Evolutionary conservation across 345 rosid species (phyloP), one percentile per base, ranked within the genome.

Genomic region (Isatis tinctoria): DNA sequence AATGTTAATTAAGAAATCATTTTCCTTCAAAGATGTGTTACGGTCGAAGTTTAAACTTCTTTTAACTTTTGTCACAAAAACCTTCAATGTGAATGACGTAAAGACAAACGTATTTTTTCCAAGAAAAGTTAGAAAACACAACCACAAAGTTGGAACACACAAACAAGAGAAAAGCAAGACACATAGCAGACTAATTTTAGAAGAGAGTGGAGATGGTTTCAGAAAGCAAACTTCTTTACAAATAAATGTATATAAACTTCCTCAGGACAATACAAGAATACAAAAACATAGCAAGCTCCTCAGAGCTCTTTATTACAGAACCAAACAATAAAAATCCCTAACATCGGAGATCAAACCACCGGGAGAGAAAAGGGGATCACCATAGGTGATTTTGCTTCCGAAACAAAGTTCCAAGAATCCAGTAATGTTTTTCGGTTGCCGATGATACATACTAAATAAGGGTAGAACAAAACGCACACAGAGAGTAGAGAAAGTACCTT

Each of bases 141-240:
- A 24, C 14, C 36, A 11, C 41, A 24, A 61, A 17, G 30, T 10
- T 43, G 44, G 4, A 66, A 58, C 35, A 48, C 45, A 48, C 22
- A 32, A 58, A 51, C 40, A 4, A 60, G 17, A 52, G 56, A 24
- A 39, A 49, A 60, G 48, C 49, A 75, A 48, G 28, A 60, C 36
- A 36, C 16, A 72, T 28, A 3, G 8, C 71, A 73, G 49, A 4
- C 2, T 27, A 51, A 53, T 35, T 24, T 54, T 52, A 56, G 10
- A 70, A 16, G 39, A 48, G 27, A 37, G 9, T 39, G 57, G 8
- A 74, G 26, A 47, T 45, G 10, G 69, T 41, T 60, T 67, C 45
- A 67, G 48, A 65, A 60, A 65, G 67, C 57, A 65, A 48, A 71
- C 56, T 64, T 71, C 76, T 77, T 71, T 77, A 71, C 80, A 77